These are phyloP conservation scores for Macaranga tanarius DNA, from an alignment of 441 rosid species.

Conservation along the genomic window DNA sequence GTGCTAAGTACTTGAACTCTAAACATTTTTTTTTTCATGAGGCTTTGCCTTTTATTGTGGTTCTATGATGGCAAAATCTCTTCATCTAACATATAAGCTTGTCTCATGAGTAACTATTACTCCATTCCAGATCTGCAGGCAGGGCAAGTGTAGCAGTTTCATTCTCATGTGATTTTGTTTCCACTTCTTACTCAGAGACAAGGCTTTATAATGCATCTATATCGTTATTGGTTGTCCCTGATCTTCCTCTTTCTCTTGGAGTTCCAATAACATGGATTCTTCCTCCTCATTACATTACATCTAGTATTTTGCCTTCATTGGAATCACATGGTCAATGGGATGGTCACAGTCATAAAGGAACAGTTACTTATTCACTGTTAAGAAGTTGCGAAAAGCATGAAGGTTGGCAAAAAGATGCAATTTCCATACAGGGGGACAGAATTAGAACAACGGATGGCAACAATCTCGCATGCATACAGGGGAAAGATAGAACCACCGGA, in stretches of 20 bases:
- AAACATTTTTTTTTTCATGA: conserved; percentile 7
- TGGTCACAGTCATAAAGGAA: conserved; percentile 64
- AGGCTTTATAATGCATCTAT: conserved; percentile 65
- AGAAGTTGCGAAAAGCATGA: conserved; percentile 58
- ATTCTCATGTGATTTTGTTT: conserved; percentile 80
- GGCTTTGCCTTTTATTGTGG: conserved; percentile 8
- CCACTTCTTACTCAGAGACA: conserved; percentile 61
- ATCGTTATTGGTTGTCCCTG: conserved; percentile 65
- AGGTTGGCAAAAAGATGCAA: conserved; percentile 41
- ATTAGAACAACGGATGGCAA: conserved; percentile 67
- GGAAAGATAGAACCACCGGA: conserved; percentile 81
- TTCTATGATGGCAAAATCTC: neutral
- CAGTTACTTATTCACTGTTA: conserved; percentile 65
- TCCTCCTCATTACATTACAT: conserved; percentile 84
- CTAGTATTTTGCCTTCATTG: conserved; percentile 61
- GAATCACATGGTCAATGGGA: conserved; percentile 57
- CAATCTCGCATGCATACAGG: conserved; percentile 86
- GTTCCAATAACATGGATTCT: conserved; percentile 87
- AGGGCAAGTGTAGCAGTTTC: conserved; percentile 59
- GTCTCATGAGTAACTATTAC: conserved; percentile 31
- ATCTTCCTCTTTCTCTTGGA: conserved; percentile 92
- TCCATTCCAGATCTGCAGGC: conserved; percentile 74
- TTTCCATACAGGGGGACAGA: conserved; percentile 61
- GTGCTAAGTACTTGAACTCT: neutral
- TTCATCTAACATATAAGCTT: conserved; percentile 15